Percentiles rank a stretch among this genome's conserved stretches.
Evolutionary conservation across 1,139 yeast genomes (phyloP).

Genomic region (Yamadazyma sp.): DNA sequence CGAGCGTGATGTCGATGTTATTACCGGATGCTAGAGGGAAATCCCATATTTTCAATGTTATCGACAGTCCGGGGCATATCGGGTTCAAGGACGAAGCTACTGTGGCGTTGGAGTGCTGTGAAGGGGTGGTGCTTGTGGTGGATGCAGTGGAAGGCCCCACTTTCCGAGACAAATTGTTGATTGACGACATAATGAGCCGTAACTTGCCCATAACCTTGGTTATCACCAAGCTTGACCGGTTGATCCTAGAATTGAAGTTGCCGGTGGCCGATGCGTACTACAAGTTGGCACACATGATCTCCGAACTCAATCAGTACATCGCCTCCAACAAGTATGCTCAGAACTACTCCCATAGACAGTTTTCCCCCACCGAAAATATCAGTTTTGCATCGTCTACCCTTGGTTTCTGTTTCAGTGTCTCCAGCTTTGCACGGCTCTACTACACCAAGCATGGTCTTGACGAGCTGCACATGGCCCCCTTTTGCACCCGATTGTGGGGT

Average conservation of each 20-base stretch:
- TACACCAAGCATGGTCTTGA: conserved; percentile 23
- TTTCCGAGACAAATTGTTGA: conserved; percentile 45
- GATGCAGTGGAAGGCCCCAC: conserved; percentile 86
- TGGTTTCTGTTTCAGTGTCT: conserved; percentile 62
- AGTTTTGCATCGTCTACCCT: conserved; percentile 70
- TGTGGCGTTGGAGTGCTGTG: conserved; percentile 58
- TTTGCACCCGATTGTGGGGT: conserved; percentile 74
- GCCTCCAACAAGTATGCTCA: conserved; percentile 24
- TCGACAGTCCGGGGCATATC: conserved; percentile 92
- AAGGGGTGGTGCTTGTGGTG: conserved; percentile 68
- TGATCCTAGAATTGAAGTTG: conserved; percentile 71
- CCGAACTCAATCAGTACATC: conserved; percentile 59
- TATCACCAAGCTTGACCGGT: conserved; percentile 81
- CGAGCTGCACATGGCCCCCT: conserved; percentile 37
- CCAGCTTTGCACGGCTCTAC: conserved; percentile 64
- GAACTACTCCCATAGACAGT: conserved; percentile 26
- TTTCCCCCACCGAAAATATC: conserved; percentile 74
- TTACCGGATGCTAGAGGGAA: conserved; percentile 55
- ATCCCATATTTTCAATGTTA: conserved; percentile 58
- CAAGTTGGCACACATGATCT: conserved; percentile 63
- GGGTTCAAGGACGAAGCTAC: conserved; percentile 77
- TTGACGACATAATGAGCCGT: conserved; percentile 49
- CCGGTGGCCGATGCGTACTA: conserved; percentile 74
- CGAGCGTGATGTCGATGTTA: conserved; percentile 63
- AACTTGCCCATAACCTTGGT: conserved; percentile 58